These are phyloP conservation scores for Corinectria fuckeliana DNA, from an alignment of 2,329 filamentous ascomycete genomes.

Conservation along the genomic window DNA sequence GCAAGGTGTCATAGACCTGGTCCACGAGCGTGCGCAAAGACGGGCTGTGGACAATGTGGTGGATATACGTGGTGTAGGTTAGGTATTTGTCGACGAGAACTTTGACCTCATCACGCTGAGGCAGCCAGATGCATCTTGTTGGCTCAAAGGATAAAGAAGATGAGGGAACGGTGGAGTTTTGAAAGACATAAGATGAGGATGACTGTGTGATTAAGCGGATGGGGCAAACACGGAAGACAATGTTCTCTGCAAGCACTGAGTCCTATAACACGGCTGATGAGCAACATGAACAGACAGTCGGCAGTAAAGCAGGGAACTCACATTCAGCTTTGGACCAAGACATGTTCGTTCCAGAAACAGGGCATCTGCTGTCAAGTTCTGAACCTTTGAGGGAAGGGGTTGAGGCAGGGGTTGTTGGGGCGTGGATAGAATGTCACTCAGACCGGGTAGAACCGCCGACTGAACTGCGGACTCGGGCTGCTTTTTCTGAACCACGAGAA, in stretches of 20 bases:
- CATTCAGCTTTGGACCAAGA: constrained; percentile 39
- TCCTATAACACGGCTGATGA: constrained; percentile 31
- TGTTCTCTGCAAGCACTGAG: constrained; percentile 39
- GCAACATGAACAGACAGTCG: neutral
- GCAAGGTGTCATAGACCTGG: constrained; percentile 40
- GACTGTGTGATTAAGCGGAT: constrained; percentile 42
- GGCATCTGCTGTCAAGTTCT: constrained; percentile 44
- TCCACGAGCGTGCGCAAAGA: constrained; percentile 39
- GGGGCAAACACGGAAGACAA: constrained; percentile 43
- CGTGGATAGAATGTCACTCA: neutral
- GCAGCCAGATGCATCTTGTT: constrained; percentile 44
- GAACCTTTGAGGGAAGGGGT: constrained; percentile 39
- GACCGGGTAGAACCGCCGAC: neutral
- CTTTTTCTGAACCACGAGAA: constrained; percentile 31
- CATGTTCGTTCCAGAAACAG: constrained; percentile 43
- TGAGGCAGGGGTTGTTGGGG: constrained; percentile 13
- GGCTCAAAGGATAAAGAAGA: constrained; percentile 36
- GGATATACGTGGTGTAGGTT: constrained; percentile 40
- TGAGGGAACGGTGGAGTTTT: constrained; percentile 32
- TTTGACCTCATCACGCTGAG: constrained; percentile 41
- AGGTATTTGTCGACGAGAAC: constrained; percentile 41
- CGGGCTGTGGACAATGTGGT: constrained; percentile 42
- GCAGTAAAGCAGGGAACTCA: constrained; percentile 24
- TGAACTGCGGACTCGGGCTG: constrained; percentile 15
- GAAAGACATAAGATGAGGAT: constrained; percentile 41